Evolutionary conservation across 768 basidiomycete genomes (phyloP).

Genomic region (Phlebiopsis gigantea): DNA sequence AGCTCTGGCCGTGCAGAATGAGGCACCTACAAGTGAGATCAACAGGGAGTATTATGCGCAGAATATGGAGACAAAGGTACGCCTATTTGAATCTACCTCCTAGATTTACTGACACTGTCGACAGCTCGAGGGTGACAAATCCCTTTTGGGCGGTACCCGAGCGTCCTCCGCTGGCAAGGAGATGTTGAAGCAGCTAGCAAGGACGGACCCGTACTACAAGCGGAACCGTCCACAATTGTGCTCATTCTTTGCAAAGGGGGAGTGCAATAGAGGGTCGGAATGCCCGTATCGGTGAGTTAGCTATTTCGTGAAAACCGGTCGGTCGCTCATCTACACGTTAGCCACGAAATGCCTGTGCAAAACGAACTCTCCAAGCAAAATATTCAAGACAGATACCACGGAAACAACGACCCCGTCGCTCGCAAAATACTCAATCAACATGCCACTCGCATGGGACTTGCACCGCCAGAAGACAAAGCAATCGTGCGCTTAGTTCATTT

Average conservation of each 20-base stretch:
- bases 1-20: slow-evolving; percentile 76
- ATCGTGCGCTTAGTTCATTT: slow-evolving; percentile 51
- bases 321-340: slow-evolving; percentile 14
- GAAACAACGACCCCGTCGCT: slow-evolving; percentile 90
- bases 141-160: slow-evolving; percentile 53
- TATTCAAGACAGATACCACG: slow-evolving; percentile 92
- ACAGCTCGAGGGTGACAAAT: slow-evolving; percentile 69
- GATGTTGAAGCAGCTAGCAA: slow-evolving; percentile 91
- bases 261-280: slow-evolving; percentile 85
- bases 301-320: slow-evolving; percentile 38
- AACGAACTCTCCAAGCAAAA: slow-evolving; percentile 88
- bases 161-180: slow-evolving; percentile 85
- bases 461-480: slow-evolving; percentile 81
- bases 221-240: slow-evolving; percentile 92
- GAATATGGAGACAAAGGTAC: slow-evolving; percentile 82
- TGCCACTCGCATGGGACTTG: slow-evolving; percentile 77
- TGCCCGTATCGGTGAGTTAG: slow-evolving; percentile 76
- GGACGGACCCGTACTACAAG: slow-evolving; percentile 96
- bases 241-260: slow-evolving; percentile 93
- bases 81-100: slow-evolving; percentile 17
- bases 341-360: slow-evolving; percentile 75
- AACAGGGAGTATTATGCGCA: slow-evolving; percentile 95
- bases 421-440: slow-evolving; percentile 79
- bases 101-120: neutral
- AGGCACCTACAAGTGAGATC: slow-evolving; percentile 94